Evolutionary conservation across 2,329 filamentous ascomycete species (phyloP).

Genomic region (Tolypocladium paradoxum): DNA sequence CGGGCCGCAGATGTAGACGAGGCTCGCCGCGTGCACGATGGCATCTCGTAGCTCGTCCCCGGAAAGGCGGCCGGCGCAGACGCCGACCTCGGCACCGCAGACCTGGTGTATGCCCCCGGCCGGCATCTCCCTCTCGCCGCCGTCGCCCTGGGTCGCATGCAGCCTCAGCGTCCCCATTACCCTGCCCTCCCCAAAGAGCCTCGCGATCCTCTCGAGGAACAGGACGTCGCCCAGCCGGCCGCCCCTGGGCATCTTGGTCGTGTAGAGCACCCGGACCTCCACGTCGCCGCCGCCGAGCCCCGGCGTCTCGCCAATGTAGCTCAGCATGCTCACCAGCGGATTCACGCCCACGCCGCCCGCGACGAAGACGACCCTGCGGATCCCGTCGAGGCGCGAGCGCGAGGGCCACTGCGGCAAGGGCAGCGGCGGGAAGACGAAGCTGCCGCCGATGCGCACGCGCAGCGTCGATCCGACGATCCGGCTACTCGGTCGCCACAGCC

Average conservation of each 20-base stretch:
- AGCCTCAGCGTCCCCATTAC: slow-evolving; percentile 32
- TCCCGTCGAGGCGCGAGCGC: slow-evolving; percentile 22
- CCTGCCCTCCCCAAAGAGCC: slow-evolving; percentile 24
- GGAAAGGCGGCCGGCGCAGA: slow-evolving; percentile 29
- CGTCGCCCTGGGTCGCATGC: slow-evolving; percentile 31
- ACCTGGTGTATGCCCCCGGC: not conserved
- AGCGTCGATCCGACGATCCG: slow-evolving; percentile 50
- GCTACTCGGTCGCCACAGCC: slow-evolving; percentile 53
- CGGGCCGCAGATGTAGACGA: slow-evolving; percentile 59
- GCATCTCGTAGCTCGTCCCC: slow-evolving; percentile 29
- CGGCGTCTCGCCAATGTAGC: slow-evolving; percentile 35
- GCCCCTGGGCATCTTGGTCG: slow-evolving; percentile 27
- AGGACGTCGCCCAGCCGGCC: slow-evolving; percentile 26
- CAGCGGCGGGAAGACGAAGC: slow-evolving; percentile 65
- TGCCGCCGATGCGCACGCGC: slow-evolving; percentile 64
- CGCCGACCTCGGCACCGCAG: slow-evolving; percentile 6
- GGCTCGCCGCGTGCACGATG: slow-evolving; percentile 26
- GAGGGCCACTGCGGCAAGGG: slow-evolving; percentile 8
- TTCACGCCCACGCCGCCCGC: slow-evolving; percentile 80
- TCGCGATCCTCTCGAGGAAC: slow-evolving; percentile 38
- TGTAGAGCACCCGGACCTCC: slow-evolving; percentile 54
- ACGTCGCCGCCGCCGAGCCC: slow-evolving; percentile 2
- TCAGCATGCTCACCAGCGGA: slow-evolving; percentile 65
- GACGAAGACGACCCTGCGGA: slow-evolving; percentile 58
- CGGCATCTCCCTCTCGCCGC: not conserved